Evolutionary conservation across 2,329 filamentous ascomycete species (phyloP), one percentile per base, ranked within the genome.

Genomic region (Huntiella abstrusa): DNA sequence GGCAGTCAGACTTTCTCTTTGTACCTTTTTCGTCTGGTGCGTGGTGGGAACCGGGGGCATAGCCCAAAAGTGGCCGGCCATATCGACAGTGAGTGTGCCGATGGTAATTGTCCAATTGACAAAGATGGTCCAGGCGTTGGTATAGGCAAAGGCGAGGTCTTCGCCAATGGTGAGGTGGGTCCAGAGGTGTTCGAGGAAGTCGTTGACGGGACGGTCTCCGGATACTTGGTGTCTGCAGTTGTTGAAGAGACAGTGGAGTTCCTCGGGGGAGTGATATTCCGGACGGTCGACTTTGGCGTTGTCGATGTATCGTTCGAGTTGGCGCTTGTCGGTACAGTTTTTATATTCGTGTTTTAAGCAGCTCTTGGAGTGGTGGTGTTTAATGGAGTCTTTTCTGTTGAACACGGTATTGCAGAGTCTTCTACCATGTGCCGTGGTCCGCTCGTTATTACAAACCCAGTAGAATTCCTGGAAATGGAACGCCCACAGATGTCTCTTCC

Each of bases 101-200:
- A 46, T 47, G 1, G 5, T 4, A 10, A 28, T 11, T 3, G 35
- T 45, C 43, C 43, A 49, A 4, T 22, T 4, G 2, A 43, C 6
- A n/a, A 49, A 49, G 2, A 32, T 32, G 4, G 1, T 4, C 32
- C 47, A 44, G 1, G 34, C 6, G 17, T 2, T 4, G 1, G 19
- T 3, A 6, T 39, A 4, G 7, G 41, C 44, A 13, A 36, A 43
- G 10, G n/a, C 8, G n/a, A 19, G 11, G 4, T 7, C 19, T 6
- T 45, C 61, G 2, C 58, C 60, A 28, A 63, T 64, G 59, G 91
- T 84, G 40, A 88, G 68, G 58, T 95, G 87, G 49, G 74, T 70
- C 0, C 83, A 84, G 2, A 93, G 74, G 61, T 95, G 87, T 59
- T 95, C 87, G 76, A 93, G 84, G 17, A 83, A 70, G 48, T 78